Evolutionary conservation across 768 basidiomycete genomes (phyloP), one percentile per base, ranked within the genome.

Genomic region (Auricularia sp.): DNA sequence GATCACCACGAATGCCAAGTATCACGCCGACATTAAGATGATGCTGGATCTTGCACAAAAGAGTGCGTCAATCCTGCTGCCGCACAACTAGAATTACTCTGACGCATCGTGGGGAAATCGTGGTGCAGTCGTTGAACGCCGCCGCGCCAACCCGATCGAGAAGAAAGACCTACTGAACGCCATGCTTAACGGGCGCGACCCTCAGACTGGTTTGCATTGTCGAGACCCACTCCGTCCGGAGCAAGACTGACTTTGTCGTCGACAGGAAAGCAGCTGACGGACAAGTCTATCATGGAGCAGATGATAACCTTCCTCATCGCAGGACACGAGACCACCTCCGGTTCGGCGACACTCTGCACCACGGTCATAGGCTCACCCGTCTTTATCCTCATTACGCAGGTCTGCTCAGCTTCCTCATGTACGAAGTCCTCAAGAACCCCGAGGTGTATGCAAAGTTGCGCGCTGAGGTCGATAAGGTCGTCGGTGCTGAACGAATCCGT

Each of bases 281-380:
- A 79, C 53, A 74, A 78, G 62, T 77, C 73, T 23, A 82, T 83
- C 36, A 69, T 74, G 5, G 67, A 75, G 64, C 81, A 83, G 69
- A 77, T 82, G 3, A 69, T 80, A 16, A 83, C 81, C 1, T 83
- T 83, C 75, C 71, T 83, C 21, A 78, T 82, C 54, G 81, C 81
- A 3, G 81, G 56, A 6, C 56, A 35, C 34, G 56, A 59, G 64
- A 77, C 76, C 3, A 74, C 73, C 6, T 72, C 76, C 64, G 77
- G 78, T 71, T 33, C 44, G 66, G 68, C 34, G 8, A 47, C 23
- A 1, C 61, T n/a, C 53, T 35, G n/a, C n/a, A 36, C 14, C 56
- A 35, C 47, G 10, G 3, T 29, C 6, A 3, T 35, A 29, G 6
- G 34, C 29, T 29, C 36, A 47, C 29, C 18, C 12, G 2, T 42